Evolutionary conservation across 495 filamentous ascomycete genomes (phyloP), one percentile per base, ranked within the genome.

Genomic region (Penicillium chermesinum): DNA sequence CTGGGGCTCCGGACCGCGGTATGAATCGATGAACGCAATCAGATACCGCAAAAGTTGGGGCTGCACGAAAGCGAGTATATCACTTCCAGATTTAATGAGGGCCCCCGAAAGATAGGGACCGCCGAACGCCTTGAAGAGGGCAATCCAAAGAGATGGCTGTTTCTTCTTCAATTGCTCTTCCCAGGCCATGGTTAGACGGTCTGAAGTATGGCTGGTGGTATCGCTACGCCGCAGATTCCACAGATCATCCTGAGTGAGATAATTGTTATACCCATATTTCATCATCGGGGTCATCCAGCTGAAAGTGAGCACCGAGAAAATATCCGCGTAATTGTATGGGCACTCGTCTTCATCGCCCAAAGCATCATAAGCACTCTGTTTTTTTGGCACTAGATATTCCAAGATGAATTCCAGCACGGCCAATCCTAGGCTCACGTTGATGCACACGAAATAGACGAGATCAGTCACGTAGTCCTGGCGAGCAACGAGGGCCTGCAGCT

Each of bases 241-340:
- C 38, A 99, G 78, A 67, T 99, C 93, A 49, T 99, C 88, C 67
- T 99, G 91, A 4, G 89, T 95, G 42, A 99, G 75, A 61, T 78
- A 99, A 45, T 89, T 81, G 56, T 84, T 87, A 67, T 99, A 96
- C 14, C 94, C 94, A 69, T 84, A 83, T 57, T 85, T 89, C 94
- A 99, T 99, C 80, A 97, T 69, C 13, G 91, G 89, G 0, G 94
- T 99, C 89, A 99, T 96, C 94, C 94, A 99, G 47, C 87, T 81
- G 63, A 99, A 99, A 8, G 91, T 95, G 22, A 99, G 79, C 33
- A 87, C 81, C 8, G 91, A 96, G 69, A 97, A 97, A 38, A 97
- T 76, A 44, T 91, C 89, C 17, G 94, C 90, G 69, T 95, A 94
- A 72, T 97, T 91, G 27, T 85, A 83, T 0, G 94, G 94, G 55